A percentile compares a stretch with the other conserved stretches of the same genome.
phyloP scores from a whole-genome alignment of 257 asterid species.

The Fraxinus pennsylvanica region DNA sequence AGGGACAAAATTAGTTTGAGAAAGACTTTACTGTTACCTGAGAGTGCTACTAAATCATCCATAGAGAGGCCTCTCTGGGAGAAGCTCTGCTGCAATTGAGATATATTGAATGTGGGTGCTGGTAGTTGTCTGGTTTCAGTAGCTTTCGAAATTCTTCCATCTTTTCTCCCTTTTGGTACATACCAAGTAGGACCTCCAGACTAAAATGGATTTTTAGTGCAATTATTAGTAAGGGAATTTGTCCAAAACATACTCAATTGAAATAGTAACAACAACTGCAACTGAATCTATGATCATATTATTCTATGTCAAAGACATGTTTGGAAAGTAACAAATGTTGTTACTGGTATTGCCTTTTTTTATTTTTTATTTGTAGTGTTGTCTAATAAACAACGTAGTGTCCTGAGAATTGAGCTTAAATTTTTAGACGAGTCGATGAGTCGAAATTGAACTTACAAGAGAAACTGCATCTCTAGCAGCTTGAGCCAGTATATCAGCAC shows the following conservation, averaged over 20 bases:
- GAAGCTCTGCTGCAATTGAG: slow-evolving; percentile 76
- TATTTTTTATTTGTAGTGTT: no score
- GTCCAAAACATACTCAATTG: not conserved
- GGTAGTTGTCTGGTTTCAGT: slow-evolving; percentile 61
- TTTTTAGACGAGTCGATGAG: not conserved
- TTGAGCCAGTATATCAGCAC: slow-evolving; percentile 79
- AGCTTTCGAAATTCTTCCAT: slow-evolving; percentile 72
- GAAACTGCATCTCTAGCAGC: slow-evolving; percentile 83
- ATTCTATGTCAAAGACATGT: not conserved
- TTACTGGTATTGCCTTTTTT: no score
- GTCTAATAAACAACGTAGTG: not conserved
- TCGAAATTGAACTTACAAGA: slow-evolving; percentile 49
- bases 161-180: slow-evolving; percentile 79
- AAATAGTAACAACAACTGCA: no score
- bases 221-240: not conserved
- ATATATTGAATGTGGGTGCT: slow-evolving; percentile 68
- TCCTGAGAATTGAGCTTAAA: not conserved
- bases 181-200: slow-evolving; percentile 87
- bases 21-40: slow-evolving; percentile 38
- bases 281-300: not conserved
- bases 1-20: not conserved
- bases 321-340: not conserved
- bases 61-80: slow-evolving; percentile 74
- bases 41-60: slow-evolving; percentile 72
- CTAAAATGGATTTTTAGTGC: slow-evolving; percentile 25